Evolutionary conservation across 2,329 filamentous ascomycete species (phyloP).

Genomic region (Lecanicillium sp.): DNA sequence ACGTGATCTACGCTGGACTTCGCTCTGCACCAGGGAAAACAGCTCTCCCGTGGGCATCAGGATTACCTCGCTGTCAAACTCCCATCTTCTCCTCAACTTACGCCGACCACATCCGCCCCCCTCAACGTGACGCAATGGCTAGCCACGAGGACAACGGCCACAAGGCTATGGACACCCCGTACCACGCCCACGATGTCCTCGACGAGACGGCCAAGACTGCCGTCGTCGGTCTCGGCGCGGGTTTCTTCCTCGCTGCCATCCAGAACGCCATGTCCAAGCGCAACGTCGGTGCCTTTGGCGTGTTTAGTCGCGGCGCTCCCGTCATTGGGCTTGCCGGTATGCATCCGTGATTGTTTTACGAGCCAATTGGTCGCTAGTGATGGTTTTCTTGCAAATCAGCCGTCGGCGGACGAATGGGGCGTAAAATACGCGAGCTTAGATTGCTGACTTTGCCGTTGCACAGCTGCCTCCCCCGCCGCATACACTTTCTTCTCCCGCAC

Average conservation of each 20-base stretch:
- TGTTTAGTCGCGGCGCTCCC: constrained; percentile 73
- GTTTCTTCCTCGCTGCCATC: constrained; percentile 67
- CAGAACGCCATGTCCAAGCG: constrained; percentile 81
- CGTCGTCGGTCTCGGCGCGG: constrained; percentile 58
- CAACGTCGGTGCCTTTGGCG: constrained; percentile 74
- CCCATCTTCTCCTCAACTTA: neutral
- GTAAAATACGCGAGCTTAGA: neutral
- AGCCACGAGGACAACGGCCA: constrained; percentile 25
- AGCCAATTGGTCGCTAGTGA: constrained; percentile 8
- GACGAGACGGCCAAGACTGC: constrained; percentile 58
- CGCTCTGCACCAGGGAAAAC: constrained; percentile 9
- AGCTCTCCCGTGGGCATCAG: constrained; percentile 10
- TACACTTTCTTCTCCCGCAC: constrained; percentile 74
- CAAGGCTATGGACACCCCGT: constrained; percentile 32
- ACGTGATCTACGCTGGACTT: constrained; percentile 24
- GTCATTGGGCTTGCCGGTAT: constrained; percentile 52
- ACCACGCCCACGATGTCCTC: constrained; percentile 71
- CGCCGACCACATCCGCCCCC: constrained; percentile 8
- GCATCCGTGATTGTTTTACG: constrained; percentile 5
- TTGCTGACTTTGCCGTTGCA: constrained; percentile 37
- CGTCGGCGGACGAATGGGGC: neutral
- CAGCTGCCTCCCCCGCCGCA: constrained; percentile 53
- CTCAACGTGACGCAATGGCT: constrained; percentile 30
- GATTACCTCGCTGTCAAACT: neutral
- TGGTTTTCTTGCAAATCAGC: neutral